Percentiles rank a stretch among this genome's conserved stretches.
These are phyloP conservation scores for Paecilomyces fulvus DNA, from an alignment of 2,329 filamentous ascomycete genomes.

Conservation along the genomic window DNA sequence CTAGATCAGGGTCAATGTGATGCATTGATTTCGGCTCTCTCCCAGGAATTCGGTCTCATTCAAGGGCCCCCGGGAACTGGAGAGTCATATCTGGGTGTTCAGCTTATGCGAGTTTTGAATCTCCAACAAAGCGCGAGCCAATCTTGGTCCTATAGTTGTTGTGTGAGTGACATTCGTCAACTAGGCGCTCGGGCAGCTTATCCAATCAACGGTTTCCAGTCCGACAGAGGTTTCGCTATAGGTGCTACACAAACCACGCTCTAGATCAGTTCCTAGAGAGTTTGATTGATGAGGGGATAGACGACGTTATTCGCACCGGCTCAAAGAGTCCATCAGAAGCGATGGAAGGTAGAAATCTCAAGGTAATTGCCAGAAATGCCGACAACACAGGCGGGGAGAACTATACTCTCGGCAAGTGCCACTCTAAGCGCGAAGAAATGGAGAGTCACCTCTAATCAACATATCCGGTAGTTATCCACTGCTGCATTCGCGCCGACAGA, in stretches of 20 bases:
- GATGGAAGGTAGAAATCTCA: conserved; percentile 46
- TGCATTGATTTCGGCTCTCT: conserved; percentile 48
- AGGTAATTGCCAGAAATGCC: conserved; percentile 18
- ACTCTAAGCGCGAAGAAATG: too few species aligned
- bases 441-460: too few species aligned
- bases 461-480: too few species aligned
- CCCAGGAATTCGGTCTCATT: conserved; percentile 49
- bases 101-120: conserved; percentile 44
- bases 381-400: conserved; percentile 20
- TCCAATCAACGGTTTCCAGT: too few species aligned
- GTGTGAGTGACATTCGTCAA: conserved; percentile 30
- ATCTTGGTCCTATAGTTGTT: conserved; percentile 35
- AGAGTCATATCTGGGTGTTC: conserved; percentile 54
- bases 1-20: conserved; percentile 41
- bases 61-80: conserved; percentile 66
- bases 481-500: too few species aligned
- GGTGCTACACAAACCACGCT: conserved; percentile 44
- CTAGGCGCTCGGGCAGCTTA: too few species aligned
- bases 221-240: too few species aligned
- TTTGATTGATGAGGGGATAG: conserved; percentile 33
- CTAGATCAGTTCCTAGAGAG: conserved; percentile 54
- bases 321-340: conserved; percentile 47
- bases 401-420: too few species aligned
- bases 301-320: conserved; percentile 54
- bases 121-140: conserved; percentile 17